These are phyloP conservation scores for Barnettozyma botsteinii DNA, from an alignment of 805 yeast species.

Conservation along the genomic window DNA sequence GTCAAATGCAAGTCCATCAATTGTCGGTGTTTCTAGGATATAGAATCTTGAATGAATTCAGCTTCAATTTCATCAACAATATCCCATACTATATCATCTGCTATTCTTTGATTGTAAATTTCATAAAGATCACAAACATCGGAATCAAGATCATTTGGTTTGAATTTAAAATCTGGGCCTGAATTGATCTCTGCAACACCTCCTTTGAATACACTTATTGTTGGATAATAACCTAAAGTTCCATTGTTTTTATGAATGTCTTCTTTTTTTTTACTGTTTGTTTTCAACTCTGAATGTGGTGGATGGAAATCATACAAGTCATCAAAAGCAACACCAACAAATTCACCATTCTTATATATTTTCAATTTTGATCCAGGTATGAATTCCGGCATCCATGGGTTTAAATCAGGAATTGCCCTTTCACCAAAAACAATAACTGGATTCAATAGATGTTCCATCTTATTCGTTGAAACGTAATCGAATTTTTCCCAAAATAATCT, in stretches of 20 bases:
- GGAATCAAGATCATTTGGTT: conserved; percentile 32
- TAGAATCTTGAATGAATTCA: conserved; percentile 36
- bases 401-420: conserved; percentile 49
- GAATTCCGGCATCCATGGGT: conserved; percentile 41
- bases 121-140: conserved; percentile 47
- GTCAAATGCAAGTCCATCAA: conserved; percentile 5
- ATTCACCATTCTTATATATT: conserved; percentile 73
- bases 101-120: conserved; percentile 61
- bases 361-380: conserved; percentile 54
- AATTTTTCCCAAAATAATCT: conserved; percentile 78
- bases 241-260: conserved; percentile 67
- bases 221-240: conserved; percentile 84
- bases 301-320: conserved; percentile 74
- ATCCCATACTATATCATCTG: conserved; percentile 82
- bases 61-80: conserved; percentile 78
- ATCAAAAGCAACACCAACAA: conserved; percentile 58
- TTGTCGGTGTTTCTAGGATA: neutral
- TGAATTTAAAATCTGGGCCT: conserved; percentile 53
- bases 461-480: conserved; percentile 66
- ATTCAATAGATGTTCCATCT: conserved; percentile 67
- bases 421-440: conserved; percentile 71
- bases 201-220: conserved; percentile 72
- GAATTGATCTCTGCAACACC: conserved; percentile 71
- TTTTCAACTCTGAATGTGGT: conserved; percentile 54
- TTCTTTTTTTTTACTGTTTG: conserved; percentile 29